Percentiles rank a stretch among this genome's conserved stretches.
Evolutionary conservation across 257 asterid genomes (phyloP).

Genomic region (Solanum habrochaites): DNA sequence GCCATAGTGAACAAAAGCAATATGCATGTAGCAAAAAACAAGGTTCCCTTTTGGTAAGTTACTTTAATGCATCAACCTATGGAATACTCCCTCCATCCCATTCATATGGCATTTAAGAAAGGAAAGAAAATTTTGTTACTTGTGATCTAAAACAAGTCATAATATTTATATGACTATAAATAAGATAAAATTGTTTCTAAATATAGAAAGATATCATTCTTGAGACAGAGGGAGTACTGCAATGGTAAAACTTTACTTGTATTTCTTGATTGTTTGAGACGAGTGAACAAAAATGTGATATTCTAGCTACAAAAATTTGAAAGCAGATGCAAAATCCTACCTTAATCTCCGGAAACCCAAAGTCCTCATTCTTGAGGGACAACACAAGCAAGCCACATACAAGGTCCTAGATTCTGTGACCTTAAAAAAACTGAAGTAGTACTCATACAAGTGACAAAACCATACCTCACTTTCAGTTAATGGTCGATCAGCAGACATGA

Average conservation of each 20-base stretch:
- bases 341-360: neutral
- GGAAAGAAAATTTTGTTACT: neutral
- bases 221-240: neutral
- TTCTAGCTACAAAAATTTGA: neutral
- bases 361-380: neutral
- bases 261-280: neutral
- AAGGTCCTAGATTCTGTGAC: neutral
- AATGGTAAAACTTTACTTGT: neutral
- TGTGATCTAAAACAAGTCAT: neutral
- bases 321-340: neutral
- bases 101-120: neutral
- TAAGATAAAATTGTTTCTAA: neutral
- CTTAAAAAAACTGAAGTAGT: neutral
- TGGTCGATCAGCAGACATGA: slow-evolving; percentile 95
- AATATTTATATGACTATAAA: neutral
- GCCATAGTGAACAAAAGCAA: neutral
- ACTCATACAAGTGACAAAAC: slow-evolving; percentile 7
- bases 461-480: slow-evolving; percentile 97
- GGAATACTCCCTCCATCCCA: neutral
- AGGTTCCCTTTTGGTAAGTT: neutral
- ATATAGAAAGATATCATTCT: neutral
- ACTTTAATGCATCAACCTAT: neutral
- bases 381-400: neutral
- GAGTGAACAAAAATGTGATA: neutral
- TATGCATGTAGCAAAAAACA: neutral